Evolutionary conservation across 2,329 filamentous ascomycete species (phyloP).

Genomic region (Aspergillus glaucus): DNA sequence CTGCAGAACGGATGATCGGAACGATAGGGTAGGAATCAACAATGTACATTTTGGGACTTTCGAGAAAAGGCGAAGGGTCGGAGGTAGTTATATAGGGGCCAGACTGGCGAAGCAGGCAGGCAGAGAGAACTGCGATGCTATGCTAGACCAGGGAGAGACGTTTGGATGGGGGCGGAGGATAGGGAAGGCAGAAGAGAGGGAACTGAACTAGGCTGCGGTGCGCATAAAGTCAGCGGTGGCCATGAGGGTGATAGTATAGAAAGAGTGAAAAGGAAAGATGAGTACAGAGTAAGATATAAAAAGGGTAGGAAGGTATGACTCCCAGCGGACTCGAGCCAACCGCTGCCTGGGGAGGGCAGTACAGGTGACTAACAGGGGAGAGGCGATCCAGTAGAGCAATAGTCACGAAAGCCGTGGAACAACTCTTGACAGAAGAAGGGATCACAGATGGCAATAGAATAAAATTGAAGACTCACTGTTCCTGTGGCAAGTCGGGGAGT

Average conservation of each 20-base stretch:
- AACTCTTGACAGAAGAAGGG: neutral
- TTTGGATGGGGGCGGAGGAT: slow-evolving; percentile 3
- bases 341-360: slow-evolving; percentile 1
- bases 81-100: slow-evolving; percentile 19
- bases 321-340: neutral
- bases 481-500: slow-evolving; percentile 3
- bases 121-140: neutral
- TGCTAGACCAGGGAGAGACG: neutral
- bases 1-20: slow-evolving; percentile 34
- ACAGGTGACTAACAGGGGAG: neutral
- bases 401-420: neutral
- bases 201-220: slow-evolving; percentile 10
- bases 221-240: slow-evolving; percentile 5
- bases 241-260: neutral
- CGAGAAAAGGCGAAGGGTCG: slow-evolving; percentile 3
- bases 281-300: slow-evolving; percentile 1
- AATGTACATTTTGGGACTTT: slow-evolving; percentile 36
- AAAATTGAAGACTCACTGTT: neutral
- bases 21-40: slow-evolving; percentile 24
- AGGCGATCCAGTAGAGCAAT: neutral
- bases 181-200: slow-evolving; percentile 5
- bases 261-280: slow-evolving; percentile 2
- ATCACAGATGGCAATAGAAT: neutral
- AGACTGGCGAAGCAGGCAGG: slow-evolving; percentile 29
- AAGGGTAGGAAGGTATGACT: slow-evolving; percentile 1